Evolutionary conservation across 768 basidiomycete species (phyloP).

Genomic region (Russula emetica): DNA sequence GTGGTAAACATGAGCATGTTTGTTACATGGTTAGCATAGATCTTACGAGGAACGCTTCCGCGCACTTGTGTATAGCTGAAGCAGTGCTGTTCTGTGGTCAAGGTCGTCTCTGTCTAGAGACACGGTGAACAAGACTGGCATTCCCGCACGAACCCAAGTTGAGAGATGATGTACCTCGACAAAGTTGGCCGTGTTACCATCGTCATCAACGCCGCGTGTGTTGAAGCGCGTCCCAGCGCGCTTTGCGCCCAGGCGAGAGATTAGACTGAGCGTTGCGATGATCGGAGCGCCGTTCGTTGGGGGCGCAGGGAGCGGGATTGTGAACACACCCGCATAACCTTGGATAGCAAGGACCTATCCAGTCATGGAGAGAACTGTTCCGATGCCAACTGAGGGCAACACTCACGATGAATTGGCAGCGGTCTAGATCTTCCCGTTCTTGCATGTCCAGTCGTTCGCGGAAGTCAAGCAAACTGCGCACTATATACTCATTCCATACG

Average conservation of each 20-base stretch:
- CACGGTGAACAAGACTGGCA: neutral
- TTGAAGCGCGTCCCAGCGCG: slow-evolving; percentile 97
- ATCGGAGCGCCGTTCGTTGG: slow-evolving; percentile 69
- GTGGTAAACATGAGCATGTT: slow-evolving; percentile 11
- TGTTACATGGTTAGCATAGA: slow-evolving; percentile 22
- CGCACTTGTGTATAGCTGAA: slow-evolving; percentile 93
- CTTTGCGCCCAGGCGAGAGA: slow-evolving; percentile 89
- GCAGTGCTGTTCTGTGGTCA: slow-evolving; percentile 81
- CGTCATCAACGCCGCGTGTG: slow-evolving; percentile 92
- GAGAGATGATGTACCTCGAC: slow-evolving; percentile 64
- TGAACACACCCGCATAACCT: slow-evolving; percentile 84
- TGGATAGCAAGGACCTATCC: slow-evolving; percentile 82
- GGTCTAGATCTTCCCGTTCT: slow-evolving; percentile 73
- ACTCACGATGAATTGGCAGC: slow-evolving; percentile 79
- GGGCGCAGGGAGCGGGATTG: slow-evolving; percentile 70
- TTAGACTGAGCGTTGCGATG: slow-evolving; percentile 71
- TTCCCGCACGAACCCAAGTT: neutral
- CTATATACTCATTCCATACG: slow-evolving; percentile 93
- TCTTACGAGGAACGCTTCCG: slow-evolving; percentile 91
- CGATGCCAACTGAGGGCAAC: slow-evolving; percentile 5
- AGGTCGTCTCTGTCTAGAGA: slow-evolving; percentile 81
- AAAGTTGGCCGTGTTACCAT: slow-evolving; percentile 92
- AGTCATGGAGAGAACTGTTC: slow-evolving; percentile 9
- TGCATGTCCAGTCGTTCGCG: slow-evolving; percentile 66
- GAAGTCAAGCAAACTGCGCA: slow-evolving; percentile 84